Evolutionary conservation across 2,329 filamentous ascomycete species (phyloP).

Genomic region (Bipolaris zeicola): DNA sequence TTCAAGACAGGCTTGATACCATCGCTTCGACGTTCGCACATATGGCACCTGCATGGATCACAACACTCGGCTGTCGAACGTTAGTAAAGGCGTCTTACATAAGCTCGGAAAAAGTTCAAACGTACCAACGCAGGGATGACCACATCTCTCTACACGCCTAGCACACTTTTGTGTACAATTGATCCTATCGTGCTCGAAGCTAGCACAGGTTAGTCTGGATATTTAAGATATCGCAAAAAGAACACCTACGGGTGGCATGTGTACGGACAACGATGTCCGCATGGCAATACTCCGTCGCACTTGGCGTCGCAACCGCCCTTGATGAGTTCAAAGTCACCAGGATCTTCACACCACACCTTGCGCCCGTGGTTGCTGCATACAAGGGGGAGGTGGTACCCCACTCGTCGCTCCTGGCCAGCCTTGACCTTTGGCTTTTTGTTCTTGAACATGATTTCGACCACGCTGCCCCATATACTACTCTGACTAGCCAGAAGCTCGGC

Average conservation of each 20-base stretch:
- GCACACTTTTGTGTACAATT: constrained; percentile 43
- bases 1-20: constrained; percentile 37
- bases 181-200: constrained; percentile 36
- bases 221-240: neutral
- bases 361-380: constrained; percentile 65
- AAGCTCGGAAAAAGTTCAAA: neutral
- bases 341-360: constrained; percentile 56
- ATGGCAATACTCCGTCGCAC: constrained; percentile 39
- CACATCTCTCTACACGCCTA: constrained; percentile 30
- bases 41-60: constrained; percentile 37
- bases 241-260: constrained; percentile 41
- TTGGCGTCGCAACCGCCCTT: constrained; percentile 39
- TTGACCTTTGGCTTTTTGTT: constrained; percentile 45
- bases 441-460: constrained; percentile 55
- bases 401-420: constrained; percentile 35
- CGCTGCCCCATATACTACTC: constrained; percentile 58
- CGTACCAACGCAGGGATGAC: constrained; percentile 37
- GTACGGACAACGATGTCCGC: constrained; percentile 42
- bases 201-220: neutral
- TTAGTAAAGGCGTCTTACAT: neutral
- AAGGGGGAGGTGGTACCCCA: constrained; percentile 64
- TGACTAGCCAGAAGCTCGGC: constrained; percentile 57
- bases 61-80: constrained; percentile 28
- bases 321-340: constrained; percentile 36
- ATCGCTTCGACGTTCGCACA: constrained; percentile 31